phyloP scores from a whole-genome alignment of 768 basidiomycete genomes.

The Tremella yokohamensis region DNA sequence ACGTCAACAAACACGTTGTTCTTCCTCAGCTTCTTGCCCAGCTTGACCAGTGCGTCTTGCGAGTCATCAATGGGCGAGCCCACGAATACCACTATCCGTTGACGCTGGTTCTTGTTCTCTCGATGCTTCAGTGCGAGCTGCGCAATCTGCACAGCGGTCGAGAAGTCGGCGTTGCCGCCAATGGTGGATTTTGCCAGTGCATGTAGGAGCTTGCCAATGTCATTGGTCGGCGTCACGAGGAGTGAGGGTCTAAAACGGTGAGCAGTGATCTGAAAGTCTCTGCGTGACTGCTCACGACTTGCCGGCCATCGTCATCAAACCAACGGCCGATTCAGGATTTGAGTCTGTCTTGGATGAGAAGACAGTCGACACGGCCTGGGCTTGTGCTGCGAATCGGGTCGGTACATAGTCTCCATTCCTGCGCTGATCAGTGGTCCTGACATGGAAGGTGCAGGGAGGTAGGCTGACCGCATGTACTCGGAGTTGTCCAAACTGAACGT shows the following conservation, averaged over 20 bases:
- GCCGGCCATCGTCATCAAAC: slow-evolving; percentile 96
- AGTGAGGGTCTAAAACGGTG: slow-evolving; percentile 75
- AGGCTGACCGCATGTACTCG: slow-evolving; percentile 71
- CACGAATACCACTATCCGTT: slow-evolving; percentile 90
- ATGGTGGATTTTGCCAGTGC: slow-evolving; percentile 70
- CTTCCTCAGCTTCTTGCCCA: slow-evolving; percentile 98
- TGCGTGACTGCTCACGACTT: slow-evolving; percentile 73
- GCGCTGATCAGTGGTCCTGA: slow-evolving; percentile 54
- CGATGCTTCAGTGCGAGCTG: slow-evolving; percentile 95
- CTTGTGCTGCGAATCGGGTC: slow-evolving; percentile 77
- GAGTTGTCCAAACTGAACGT: slow-evolving; percentile 76
- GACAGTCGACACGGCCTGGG: slow-evolving; percentile 82
- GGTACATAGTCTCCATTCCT: slow-evolving; percentile 48
- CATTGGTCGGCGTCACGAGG: slow-evolving; percentile 90
- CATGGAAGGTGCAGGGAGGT: neutral
- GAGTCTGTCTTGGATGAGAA: slow-evolving; percentile 91
- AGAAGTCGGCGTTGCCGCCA: slow-evolving; percentile 77
- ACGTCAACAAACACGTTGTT: slow-evolving; percentile 96
- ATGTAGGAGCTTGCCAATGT: slow-evolving; percentile 82
- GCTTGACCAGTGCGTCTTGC: slow-evolving; percentile 73
- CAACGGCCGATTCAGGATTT: slow-evolving; percentile 96
- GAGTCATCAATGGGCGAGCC: slow-evolving; percentile 79
- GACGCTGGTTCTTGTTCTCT: slow-evolving; percentile 96
- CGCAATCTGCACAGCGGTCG: slow-evolving; percentile 86
- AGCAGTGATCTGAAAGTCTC: neutral